phyloP scores from a whole-genome alignment of 768 basidiomycete species.

The Pleurotus tuoliensis region DNA sequence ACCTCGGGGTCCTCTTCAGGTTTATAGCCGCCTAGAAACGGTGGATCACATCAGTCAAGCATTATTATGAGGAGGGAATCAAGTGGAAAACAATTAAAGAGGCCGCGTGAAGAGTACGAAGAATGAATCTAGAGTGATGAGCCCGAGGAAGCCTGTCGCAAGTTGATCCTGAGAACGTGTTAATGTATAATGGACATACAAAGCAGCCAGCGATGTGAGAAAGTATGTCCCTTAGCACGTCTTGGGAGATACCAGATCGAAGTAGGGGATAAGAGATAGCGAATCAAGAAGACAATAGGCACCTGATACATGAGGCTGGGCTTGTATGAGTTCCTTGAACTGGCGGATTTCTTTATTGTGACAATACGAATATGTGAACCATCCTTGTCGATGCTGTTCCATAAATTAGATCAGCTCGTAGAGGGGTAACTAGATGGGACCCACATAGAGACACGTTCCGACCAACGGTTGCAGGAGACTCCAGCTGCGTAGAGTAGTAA shows the following conservation, averaged over 20 bases:
- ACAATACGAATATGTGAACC: slow-evolving; percentile 98
- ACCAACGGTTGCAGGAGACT: slow-evolving; percentile 74
- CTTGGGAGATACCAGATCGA: slow-evolving; percentile 19
- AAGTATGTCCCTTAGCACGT: slow-evolving; percentile 10
- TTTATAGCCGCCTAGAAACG: slow-evolving; percentile 57
- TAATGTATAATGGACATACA: background rate
- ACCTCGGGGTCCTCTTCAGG: slow-evolving; percentile 87
- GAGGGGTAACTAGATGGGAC: slow-evolving; percentile 29
- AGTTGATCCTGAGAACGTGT: slow-evolving; percentile 6
- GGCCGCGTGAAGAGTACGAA: background rate
- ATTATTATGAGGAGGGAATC: background rate
- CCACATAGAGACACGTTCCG: slow-evolving; percentile 82
- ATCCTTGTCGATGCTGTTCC: slow-evolving; percentile 74
- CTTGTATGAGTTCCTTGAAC: slow-evolving; percentile 78
- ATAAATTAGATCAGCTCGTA: slow-evolving; percentile 25
- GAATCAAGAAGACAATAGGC: slow-evolving; percentile 21
- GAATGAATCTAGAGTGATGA: background rate
- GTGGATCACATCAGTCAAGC: slow-evolving; percentile 1
- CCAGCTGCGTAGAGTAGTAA: slow-evolving; percentile 76
- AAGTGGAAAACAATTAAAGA: background rate
- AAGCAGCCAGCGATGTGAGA: slow-evolving; percentile 5
- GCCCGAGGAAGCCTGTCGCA: slow-evolving; percentile 5
- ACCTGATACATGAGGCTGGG: slow-evolving; percentile 66
- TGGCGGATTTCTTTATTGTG: slow-evolving; percentile 94
- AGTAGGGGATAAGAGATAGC: slow-evolving; percentile 23